phyloP scores from a whole-genome alignment of 441 rosid species.

The Pelargonium australe region DNA sequence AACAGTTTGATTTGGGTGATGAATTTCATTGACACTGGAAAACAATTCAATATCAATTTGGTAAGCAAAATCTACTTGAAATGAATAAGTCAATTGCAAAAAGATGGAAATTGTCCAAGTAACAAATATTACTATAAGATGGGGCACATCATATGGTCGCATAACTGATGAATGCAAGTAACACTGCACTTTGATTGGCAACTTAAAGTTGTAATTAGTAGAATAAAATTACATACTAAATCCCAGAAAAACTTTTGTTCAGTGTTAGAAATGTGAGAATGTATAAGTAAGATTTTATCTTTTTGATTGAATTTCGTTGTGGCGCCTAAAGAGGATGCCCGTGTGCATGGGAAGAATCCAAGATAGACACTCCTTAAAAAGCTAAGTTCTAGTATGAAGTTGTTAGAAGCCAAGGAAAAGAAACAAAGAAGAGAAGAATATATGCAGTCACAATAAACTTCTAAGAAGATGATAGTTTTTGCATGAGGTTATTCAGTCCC shows the following conservation, averaged over 20 bases:
- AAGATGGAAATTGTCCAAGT: no score
- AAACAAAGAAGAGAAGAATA: not conserved
- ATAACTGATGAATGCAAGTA: not conserved
- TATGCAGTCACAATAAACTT: not conserved
- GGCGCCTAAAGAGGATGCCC: not conserved
- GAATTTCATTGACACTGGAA: constrained; percentile 63
- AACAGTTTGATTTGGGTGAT: constrained; percentile 34
- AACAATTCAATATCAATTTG: constrained; percentile 10
- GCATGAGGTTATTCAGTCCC: not conserved
- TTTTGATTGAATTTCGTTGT: not conserved
- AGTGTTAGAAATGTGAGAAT: not conserved
- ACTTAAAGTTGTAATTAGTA: not conserved
- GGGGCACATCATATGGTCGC: not conserved
- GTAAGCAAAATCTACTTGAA: not conserved
- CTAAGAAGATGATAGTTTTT: not conserved
- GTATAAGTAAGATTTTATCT: not conserved
- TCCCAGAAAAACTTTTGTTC: not conserved
- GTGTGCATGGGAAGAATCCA: not conserved
- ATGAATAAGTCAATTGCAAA: not conserved
- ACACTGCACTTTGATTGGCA: not conserved
- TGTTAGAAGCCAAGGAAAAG: not conserved
- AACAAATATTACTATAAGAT: no score
- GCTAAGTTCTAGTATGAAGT: not conserved
- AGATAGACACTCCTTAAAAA: not conserved
- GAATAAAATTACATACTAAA: not conserved